These are phyloP conservation scores for Phytopythium sindhum DNA, from an alignment of 352 stramenopile species.

Conservation along the genomic window DNA sequence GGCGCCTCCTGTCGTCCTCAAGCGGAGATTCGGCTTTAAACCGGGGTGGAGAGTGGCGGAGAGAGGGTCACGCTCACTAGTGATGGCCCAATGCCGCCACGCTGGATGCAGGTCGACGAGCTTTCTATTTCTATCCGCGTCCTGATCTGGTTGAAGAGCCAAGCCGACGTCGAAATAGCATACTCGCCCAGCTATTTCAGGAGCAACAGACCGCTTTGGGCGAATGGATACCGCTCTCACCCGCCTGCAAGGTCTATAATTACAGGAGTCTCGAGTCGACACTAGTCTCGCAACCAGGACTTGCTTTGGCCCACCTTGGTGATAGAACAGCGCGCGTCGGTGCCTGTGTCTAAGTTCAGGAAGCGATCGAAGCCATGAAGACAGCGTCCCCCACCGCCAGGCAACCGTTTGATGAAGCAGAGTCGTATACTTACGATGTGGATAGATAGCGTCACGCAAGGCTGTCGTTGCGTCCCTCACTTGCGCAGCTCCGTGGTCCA, in stretches of 20 bases:
- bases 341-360: too few relatives aligned
- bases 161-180: neutral
- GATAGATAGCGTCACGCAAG: neutral
- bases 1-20: constrained; percentile 4
- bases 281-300: too few relatives aligned
- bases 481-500: constrained; percentile 80
- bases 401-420: neutral
- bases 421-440: neutral
- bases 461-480: neutral
- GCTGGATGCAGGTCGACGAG: neutral
- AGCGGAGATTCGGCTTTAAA: neutral
- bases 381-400: too few relatives aligned
- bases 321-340: too few relatives aligned
- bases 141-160: neutral
- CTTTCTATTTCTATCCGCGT: neutral
- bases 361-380: too few relatives aligned
- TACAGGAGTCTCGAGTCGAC: neutral
- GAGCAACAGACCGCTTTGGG: neutral
- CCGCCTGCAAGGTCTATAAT: neutral
- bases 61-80: neutral
- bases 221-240: neutral
- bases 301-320: too few relatives aligned
- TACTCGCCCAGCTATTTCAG: neutral
- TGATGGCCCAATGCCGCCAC: neutral
- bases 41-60: neutral